Base-by-base conservation (phyloP, 1,139 yeast species). In the Hyphopichia pseudoburtonii region DNA sequence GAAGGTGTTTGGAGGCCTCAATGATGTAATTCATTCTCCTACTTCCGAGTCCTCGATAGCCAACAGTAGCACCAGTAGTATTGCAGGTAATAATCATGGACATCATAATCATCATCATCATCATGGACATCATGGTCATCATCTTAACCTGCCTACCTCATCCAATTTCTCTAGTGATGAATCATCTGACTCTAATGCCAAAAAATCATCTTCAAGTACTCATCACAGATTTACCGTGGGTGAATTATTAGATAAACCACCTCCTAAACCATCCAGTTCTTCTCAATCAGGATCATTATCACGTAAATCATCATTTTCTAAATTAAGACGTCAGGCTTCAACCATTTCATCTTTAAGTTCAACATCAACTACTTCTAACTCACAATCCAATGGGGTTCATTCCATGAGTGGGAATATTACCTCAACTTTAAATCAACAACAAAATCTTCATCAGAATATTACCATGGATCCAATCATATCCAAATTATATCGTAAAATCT, bases 401-500 rank as follows among this genome's bases (percentile, higher is more conserved):
- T 21, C 23, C 10, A 7, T 10, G 7, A 10, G 7, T 10, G 19
- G 17, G n/a, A 21, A 21, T 11, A n/a, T 18, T 9, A n/a, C 23
- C 23, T 5, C 21, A 12, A 16, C 11, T 6, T 14, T 30, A 9
- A 21, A 23, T 22, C 16, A 22, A 12, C 33, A 30, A 12, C 25
- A 21, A 26, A 26, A 22, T 14, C 22, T 24, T 14, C 33, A 34
- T 15, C 33, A 18, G 17, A 38, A 33, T 37, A 40, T 66, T 1
- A 48, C 66, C 17, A 64, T 73, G 44, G 80, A 78, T 46, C 83
- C 83, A 0, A 62, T 77, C 2, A 69, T 82, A 8, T 67, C 70
- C 37, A 67, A 66, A 35, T 59, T 85, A 12, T 76, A 83, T 48
- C 76, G 79, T 42, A 77, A 76, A 47, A 77, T 88, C 1, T 75